phyloP scores from a whole-genome alignment of 2,329 filamentous ascomycete species.

The Sarocladiaceae sp. region DNA sequence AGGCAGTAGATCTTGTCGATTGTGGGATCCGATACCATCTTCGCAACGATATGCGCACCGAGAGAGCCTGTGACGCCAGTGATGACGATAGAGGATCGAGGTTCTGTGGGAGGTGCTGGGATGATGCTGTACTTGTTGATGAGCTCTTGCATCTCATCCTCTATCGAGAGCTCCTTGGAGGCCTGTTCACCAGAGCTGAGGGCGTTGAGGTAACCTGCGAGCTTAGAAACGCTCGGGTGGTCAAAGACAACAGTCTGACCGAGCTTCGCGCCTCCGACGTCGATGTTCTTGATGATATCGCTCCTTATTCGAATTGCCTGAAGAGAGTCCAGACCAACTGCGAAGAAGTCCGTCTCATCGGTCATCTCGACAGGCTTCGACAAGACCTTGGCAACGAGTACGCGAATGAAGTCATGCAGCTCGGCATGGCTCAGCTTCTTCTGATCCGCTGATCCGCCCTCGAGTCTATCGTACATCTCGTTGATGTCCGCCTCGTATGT shows the following conservation, averaged over 20 bases:
- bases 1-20: conserved; percentile 46
- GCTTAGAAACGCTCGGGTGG: conserved; percentile 36
- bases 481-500: conserved; percentile 38
- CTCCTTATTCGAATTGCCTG: conserved; percentile 51
- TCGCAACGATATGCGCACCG: conserved; percentile 51
- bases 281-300: conserved; percentile 42
- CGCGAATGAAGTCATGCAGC: conserved; percentile 26
- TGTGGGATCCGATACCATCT: conserved; percentile 50
- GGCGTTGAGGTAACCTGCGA: conserved; percentile 37
- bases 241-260: conserved; percentile 56
- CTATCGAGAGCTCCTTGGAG: conserved; percentile 14
- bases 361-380: background rate
- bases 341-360: conserved; percentile 50
- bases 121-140: conserved; percentile 15
- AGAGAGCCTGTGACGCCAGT: conserved; percentile 60
- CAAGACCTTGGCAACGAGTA: conserved; percentile 17
- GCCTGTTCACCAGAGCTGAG: conserved; percentile 30
- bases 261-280: conserved; percentile 38
- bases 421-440: conserved; percentile 18
- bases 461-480: conserved; percentile 21
- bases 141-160: conserved; percentile 22
- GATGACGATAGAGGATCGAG: conserved; percentile 26
- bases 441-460: background rate
- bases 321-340: conserved; percentile 50
- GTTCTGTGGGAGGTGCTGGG: background rate